Conservation (phyloP, 148 eudicot species). For the Simmondsia chinensis region DNA sequence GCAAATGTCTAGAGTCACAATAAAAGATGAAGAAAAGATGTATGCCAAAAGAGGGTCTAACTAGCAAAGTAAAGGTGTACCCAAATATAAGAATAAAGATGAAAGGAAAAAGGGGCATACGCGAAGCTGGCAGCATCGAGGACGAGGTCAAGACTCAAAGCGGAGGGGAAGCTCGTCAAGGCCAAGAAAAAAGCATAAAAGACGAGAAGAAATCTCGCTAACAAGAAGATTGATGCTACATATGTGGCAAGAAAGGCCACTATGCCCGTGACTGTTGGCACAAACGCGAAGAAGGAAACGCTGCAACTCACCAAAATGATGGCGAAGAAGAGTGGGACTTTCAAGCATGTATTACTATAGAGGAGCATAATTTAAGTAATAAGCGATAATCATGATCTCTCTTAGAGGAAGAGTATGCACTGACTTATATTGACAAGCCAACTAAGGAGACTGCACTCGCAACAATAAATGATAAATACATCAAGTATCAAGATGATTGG, state of each 20-base stretch:
- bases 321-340: not conserved
- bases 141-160: not conserved
- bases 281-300: not conserved
- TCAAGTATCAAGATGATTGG: not conserved
- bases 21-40: not conserved
- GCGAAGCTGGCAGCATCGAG: not conserved
- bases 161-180: not conserved
- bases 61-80: too few species aligned
- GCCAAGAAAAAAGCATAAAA: not conserved
- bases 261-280: not conserved
- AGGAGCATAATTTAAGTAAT: not conserved
- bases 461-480: not conserved
- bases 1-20: not conserved
- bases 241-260: constrained; percentile 3
- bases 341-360: not conserved
- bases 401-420: too few species aligned
- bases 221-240: not conserved
- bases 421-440: too few species aligned
- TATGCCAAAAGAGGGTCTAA: not conserved
- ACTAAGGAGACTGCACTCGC: not conserved
- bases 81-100: not conserved
- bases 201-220: not conserved
- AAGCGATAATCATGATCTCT: too few species aligned
- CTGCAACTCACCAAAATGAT: not conserved
- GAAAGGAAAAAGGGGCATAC: not conserved